A percentile compares a stretch with the other conserved stretches of the same genome.
phyloP scores from a whole-genome alignment of 345 rosid genomes.

The Cardamine resedifolia region DNA sequence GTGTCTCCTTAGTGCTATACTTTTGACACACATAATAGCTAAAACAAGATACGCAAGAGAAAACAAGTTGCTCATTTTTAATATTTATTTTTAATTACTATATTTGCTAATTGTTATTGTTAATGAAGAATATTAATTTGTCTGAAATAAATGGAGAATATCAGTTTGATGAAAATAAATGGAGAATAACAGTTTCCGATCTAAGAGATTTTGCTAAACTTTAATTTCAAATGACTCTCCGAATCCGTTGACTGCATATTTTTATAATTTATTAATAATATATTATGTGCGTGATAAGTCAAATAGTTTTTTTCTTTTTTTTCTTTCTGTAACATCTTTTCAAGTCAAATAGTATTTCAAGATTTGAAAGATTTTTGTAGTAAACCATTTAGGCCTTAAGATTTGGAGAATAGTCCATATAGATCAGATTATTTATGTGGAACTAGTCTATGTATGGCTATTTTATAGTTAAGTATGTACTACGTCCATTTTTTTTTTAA shows the following conservation, averaged over 20 bases:
- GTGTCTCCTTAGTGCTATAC: conserved; percentile 11
- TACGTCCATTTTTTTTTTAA: background rate
- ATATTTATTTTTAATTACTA: background rate
- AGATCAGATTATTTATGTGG: background rate
- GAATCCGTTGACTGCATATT: background rate
- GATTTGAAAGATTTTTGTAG: background rate
- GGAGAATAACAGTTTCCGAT: background rate
- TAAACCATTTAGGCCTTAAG: background rate
- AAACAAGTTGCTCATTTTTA: conserved; percentile 1
- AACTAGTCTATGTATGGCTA: background rate
- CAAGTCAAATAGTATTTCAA: background rate
- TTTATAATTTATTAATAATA: background rate
- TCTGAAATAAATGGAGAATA: background rate
- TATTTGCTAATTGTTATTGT: background rate
- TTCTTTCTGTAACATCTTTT: background rate
- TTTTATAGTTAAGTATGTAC: background rate
- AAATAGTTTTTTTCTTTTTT: background rate
- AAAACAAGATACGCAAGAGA: conserved; percentile 8
- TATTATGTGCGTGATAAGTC: background rate
- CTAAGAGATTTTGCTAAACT: background rate
- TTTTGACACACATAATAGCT: conserved; percentile 16
- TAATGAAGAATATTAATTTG: conserved; percentile 1
- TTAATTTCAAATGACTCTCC: background rate
- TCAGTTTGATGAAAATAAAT: background rate
- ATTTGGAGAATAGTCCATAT: background rate